Evolutionary conservation across 2,329 filamentous ascomycete genomes (phyloP).

Genomic region (Ophiostoma triangulosporum): DNA sequence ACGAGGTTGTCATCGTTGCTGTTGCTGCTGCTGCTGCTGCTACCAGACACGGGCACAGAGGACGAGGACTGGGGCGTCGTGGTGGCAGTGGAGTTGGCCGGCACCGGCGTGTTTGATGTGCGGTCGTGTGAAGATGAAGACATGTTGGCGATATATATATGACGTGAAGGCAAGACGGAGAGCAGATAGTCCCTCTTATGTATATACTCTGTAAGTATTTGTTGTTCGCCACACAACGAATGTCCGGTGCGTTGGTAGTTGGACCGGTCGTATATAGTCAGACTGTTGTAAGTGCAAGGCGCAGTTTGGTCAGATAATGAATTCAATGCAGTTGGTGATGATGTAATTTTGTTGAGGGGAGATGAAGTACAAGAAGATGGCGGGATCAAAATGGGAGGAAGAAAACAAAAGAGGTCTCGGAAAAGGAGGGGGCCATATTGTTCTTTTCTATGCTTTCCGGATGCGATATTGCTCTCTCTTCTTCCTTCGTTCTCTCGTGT

Average conservation of each 20-base stretch:
- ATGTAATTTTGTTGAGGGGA: not conserved
- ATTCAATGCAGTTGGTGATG: no score
- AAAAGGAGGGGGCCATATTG: constrained; percentile 3
- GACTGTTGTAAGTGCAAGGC: no score
- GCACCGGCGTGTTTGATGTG: constrained; percentile 35
- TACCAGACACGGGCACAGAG: not conserved
- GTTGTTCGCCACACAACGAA: no score
- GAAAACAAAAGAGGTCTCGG: not conserved
- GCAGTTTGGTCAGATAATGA: no score
- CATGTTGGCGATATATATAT: constrained; percentile 4
- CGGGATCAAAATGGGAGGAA: not conserved
- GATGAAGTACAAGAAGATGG: not conserved
- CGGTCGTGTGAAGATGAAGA: constrained; percentile 11
- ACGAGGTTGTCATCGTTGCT: constrained; percentile 38
- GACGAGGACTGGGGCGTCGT: constrained; percentile 20
- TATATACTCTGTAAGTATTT: no score
- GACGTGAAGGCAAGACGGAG: not conserved
- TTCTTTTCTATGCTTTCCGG: constrained; percentile 7
- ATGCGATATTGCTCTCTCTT: not conserved
- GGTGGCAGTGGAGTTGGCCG: constrained; percentile 26
- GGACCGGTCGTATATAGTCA: no score
- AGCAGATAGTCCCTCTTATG: not conserved
- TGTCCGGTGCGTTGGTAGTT: no score
- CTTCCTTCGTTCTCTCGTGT: constrained; percentile 2
- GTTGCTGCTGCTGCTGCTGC: constrained; percentile 3